Percentiles rank a stretch among this genome's conserved stretches.
These are phyloP conservation scores for Mycena maculata DNA, from an alignment of 768 basidiomycete species.

Conservation along the genomic window DNA sequence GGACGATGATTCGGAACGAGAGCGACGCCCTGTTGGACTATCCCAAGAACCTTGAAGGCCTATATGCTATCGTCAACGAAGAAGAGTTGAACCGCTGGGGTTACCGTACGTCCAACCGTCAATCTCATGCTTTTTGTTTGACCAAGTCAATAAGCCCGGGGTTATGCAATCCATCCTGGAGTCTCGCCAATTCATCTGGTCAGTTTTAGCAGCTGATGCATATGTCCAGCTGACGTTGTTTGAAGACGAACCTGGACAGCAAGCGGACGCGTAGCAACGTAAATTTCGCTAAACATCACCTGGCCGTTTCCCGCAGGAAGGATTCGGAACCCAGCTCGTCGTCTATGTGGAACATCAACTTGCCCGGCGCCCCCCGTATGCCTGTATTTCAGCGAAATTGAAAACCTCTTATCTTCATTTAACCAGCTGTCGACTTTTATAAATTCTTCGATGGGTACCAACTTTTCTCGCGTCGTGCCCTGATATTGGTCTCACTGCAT, in stretches of 20 bases:
- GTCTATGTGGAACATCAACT: constrained; percentile 71
- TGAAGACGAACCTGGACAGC: constrained; percentile 63
- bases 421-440: constrained; percentile 63
- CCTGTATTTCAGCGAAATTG: not conserved
- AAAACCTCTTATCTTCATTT: not conserved
- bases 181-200: constrained; percentile 65
- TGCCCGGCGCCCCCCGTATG: constrained; percentile 61
- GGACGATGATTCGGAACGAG: constrained; percentile 62
- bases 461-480: not conserved
- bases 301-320: constrained; percentile 68
- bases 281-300: constrained; percentile 74
- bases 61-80: constrained; percentile 67
- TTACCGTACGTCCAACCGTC: constrained; percentile 38
- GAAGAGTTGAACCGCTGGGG: constrained; percentile 68
- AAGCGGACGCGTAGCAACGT: constrained; percentile 71
- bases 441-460: constrained; percentile 29
- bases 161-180: constrained; percentile 73
- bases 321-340: constrained; percentile 71
- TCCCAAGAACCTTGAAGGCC: constrained; percentile 66
- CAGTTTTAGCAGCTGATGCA: constrained; percentile 23
- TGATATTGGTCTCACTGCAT: not conserved
- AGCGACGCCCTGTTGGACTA: constrained; percentile 63
- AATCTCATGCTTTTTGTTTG: not conserved
- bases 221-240: constrained; percentile 4
- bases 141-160: constrained; percentile 49